A percentile compares a stretch with the other conserved stretches of the same genome.
These are phyloP conservation scores for Tetramitus jugosus DNA, from an alignment of 208 protist genomes.

Conservation along the genomic window DNA sequence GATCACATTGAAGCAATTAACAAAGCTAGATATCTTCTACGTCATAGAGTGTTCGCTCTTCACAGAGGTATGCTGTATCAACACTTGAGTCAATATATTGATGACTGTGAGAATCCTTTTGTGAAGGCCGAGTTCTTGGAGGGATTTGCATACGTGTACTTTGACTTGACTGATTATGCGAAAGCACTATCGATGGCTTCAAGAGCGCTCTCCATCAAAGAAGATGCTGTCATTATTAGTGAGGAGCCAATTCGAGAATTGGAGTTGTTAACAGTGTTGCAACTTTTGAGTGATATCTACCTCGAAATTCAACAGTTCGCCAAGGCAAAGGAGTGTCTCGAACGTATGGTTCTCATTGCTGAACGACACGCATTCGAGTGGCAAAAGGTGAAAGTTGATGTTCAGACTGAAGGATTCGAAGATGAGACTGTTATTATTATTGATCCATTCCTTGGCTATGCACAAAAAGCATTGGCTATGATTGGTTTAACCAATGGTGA, in stretches of 20 bases:
- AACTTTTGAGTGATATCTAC: neutral
- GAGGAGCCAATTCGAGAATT: neutral
- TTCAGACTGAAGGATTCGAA: neutral
- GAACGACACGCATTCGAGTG: neutral
- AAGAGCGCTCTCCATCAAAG: neutral
- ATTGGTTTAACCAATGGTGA: neutral
- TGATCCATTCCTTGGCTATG: neutral
- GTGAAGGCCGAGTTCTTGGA: neutral
- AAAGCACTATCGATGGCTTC: neutral
- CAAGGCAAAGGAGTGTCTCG: neutral
- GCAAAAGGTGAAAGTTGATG: neutral
- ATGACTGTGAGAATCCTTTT: neutral
- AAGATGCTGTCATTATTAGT: neutral
- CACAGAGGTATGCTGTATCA: constrained; percentile 1
- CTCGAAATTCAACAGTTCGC: neutral
- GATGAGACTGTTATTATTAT: neutral
- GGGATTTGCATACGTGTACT: constrained; percentile 11
- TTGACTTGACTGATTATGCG: constrained; percentile 10
- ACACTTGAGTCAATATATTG: neutral
- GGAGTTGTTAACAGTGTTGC: neutral
- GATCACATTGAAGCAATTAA: neutral
- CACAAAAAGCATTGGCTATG: neutral
- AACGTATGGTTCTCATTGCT: neutral
- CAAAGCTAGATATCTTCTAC: neutral
- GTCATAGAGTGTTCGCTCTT: neutral